Base-by-base conservation (phyloP, 2,329 filamentous ascomycete species). In the Penicillium occitanis region DNA sequence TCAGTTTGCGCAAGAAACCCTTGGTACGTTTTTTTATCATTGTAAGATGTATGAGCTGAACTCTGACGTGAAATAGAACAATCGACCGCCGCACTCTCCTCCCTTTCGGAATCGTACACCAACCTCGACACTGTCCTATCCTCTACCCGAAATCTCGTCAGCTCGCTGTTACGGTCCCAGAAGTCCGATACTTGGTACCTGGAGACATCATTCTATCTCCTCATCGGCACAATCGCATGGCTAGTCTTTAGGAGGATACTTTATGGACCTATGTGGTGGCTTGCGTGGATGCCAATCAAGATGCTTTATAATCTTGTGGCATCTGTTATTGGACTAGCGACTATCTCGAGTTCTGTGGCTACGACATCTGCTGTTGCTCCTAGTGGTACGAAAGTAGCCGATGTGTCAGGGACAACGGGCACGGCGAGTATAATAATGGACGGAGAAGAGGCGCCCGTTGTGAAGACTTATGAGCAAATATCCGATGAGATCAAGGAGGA, bases 131-230 rank as follows among this genome's bases (percentile, higher is more conserved):
- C 87, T 13, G 85, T 97, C 74, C 84, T 99, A 44, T 84, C 86
- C 2, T 90, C 87, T 65, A 93, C 91, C 55, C 86, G 87, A 69
- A 89, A 88, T 64, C 82, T 99, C 19, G 86, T 97, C 7, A 87
- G 88, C 6, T 92, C 91, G 19, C 82, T 99, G 55, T 81, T 98
- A 57, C 87, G 88, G 68, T 95, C 91, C 69, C 92, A 96, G 75
- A 99, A 99, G 84, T 95, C 90, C 70, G 95, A 99, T 76, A 97
- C 93, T 2, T 99, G 95, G 95, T 99, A 99, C 76, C 86, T 99
- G 40, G 91, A 95, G 79, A 96, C 91, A 44, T 88, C 93, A 1
- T 88, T 98, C 70, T 96, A 93, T 75, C 84, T 97, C 71, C 85
- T 98, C 17, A 74, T 90, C 25, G 86, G 81, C 5, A 97, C 93